phyloP scores from a whole-genome alignment of 768 basidiomycete species.

The Royoungia palumana region DNA sequence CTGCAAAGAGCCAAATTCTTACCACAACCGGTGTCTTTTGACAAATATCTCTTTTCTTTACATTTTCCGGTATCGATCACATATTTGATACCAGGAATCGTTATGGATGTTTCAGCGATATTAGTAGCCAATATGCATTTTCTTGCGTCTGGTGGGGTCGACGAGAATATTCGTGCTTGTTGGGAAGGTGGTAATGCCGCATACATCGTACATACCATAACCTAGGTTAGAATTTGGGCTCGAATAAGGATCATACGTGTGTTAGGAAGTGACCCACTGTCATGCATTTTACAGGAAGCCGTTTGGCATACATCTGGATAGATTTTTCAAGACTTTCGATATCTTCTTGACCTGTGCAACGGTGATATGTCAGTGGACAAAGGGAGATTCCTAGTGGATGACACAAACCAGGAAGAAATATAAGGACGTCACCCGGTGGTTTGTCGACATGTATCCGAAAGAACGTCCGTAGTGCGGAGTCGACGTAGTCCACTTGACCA shows the following conservation, averaged over 20 bases:
- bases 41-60: conserved; percentile 89
- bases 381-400: not conserved
- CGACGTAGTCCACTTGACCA: conserved; percentile 79
- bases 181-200: conserved; percentile 77
- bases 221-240: conserved; percentile 37
- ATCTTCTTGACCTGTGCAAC: conserved; percentile 79
- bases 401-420: conserved; percentile 80
- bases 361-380: not conserved
- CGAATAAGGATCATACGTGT: not conserved
- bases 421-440: conserved; percentile 82
- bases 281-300: conserved; percentile 57
- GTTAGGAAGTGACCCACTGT: conserved; percentile 38
- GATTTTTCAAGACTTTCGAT: conserved; percentile 85
- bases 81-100: conserved; percentile 92
- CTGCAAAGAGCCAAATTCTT: conserved; percentile 1
- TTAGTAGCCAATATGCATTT: conserved; percentile 97
- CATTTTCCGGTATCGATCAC: conserved; percentile 96
- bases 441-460: conserved; percentile 88
- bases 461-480: conserved; percentile 87
- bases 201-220: conserved; percentile 78
- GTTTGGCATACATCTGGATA: conserved; percentile 63
- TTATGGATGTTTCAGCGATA: conserved; percentile 97
- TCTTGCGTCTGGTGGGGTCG: conserved; percentile 62
- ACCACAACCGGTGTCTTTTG: conserved; percentile 68
- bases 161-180: conserved; percentile 74